Evolutionary conservation across 164 flowering plant species (phyloP).

Genomic region (Vitis rotundifolia): DNA sequence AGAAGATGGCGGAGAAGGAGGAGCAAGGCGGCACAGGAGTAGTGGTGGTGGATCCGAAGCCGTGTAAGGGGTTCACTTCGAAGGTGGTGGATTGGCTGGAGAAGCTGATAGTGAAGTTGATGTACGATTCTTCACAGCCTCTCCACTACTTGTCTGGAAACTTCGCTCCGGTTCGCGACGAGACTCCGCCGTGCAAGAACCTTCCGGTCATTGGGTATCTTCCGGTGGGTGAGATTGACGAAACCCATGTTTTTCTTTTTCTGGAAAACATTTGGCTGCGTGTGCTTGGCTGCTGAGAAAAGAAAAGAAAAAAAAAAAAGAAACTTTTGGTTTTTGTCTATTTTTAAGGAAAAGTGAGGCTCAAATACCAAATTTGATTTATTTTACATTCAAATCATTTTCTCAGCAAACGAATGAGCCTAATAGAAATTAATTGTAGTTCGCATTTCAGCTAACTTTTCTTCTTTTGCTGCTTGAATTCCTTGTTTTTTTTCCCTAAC

Average conservation of each 20-base stretch:
- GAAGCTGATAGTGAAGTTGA: slow-evolving; percentile 58
- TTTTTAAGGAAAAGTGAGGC: too few relatives aligned
- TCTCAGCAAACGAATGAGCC: too few relatives aligned
- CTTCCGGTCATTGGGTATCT: slow-evolving; percentile 67
- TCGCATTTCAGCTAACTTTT: too few relatives aligned
- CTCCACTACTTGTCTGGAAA: slow-evolving; percentile 73
- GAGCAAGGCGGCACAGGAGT: slow-evolving; percentile 21
- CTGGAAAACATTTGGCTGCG: too few relatives aligned
- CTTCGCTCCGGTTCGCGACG: slow-evolving; percentile 70
- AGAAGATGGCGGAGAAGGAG: slow-evolving; percentile 17
- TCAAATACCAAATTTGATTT: too few relatives aligned
- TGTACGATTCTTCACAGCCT: slow-evolving; percentile 62
- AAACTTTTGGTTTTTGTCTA: too few relatives aligned
- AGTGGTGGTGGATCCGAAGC: slow-evolving; percentile 68
- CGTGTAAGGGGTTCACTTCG: slow-evolving; percentile 58
- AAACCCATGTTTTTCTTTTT: neutral
- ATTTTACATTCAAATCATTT: too few relatives aligned
- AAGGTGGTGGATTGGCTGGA: slow-evolving; percentile 54
- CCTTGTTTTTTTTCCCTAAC: too few relatives aligned
- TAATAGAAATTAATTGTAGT: too few relatives aligned
- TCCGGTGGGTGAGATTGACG: slow-evolving; percentile 43
- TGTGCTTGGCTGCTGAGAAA: too few relatives aligned
- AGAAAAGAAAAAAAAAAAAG: too few relatives aligned
- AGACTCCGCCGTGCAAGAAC: slow-evolving; percentile 73
- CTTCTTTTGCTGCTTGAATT: too few relatives aligned